A percentile compares a stretch with the other conserved stretches of the same genome.
Conservation (phyloP, 768 basidiomycete genomes). For the Mycena pura region DNA sequence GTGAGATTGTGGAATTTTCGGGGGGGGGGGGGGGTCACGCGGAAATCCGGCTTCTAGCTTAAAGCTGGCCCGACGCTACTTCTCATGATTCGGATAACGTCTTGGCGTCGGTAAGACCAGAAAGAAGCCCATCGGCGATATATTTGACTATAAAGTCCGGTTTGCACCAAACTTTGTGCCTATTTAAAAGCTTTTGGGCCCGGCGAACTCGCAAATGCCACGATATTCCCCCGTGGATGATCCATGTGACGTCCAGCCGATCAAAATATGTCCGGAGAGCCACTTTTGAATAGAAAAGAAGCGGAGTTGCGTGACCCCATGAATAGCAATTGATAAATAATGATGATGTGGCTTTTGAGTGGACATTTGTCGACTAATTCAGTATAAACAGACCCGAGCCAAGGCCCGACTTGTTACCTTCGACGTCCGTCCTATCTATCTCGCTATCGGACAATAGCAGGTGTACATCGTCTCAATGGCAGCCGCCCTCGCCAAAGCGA, state of each 20-base stretch:
- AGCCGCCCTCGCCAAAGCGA: conserved; percentile 9
- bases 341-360: conserved; percentile 9
- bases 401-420: conserved; percentile 4
- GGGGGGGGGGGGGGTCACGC: too few species aligned
- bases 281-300: conserved; percentile 14
- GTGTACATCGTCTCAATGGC: conserved; percentile 11
- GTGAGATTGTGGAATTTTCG: too few species aligned
- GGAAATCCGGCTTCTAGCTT: too few species aligned
- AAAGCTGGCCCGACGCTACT: too few species aligned
- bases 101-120: too few species aligned
- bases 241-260: not conserved
- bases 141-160: conserved; percentile 10
- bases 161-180: not conserved
- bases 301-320: conserved; percentile 1
- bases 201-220: not conserved
- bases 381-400: conserved; percentile 11
- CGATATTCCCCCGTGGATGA: not conserved
- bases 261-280: not conserved
- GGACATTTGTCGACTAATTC: conserved; percentile 6
- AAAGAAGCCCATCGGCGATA: too few species aligned
- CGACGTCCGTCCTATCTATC: conserved; percentile 1
- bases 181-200: not conserved
- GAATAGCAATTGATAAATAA: conserved; percentile 4
- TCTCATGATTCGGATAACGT: too few species aligned
- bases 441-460: conserved; percentile 8